phyloP scores from a whole-genome alignment of 129 eudicot genomes.

The Flaveria trinervia region DNA sequence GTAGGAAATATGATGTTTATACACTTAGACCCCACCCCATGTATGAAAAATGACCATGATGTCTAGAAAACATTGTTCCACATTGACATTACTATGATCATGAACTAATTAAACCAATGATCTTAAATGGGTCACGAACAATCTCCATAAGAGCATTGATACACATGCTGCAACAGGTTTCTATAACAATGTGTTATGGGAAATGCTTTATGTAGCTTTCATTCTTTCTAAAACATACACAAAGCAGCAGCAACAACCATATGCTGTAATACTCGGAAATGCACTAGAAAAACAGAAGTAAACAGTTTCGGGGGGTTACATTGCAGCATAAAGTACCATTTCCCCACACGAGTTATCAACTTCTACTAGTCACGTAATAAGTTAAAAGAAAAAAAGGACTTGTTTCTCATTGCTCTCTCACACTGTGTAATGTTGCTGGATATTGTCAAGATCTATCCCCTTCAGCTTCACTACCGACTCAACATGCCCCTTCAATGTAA shows the following conservation, averaged over 20 bases:
- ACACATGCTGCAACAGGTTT: no score
- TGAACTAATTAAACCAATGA: no score
- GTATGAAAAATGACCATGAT: no score
- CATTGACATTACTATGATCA: no score
- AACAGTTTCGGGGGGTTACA: slow-evolving; percentile 36
- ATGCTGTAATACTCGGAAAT: slow-evolving; percentile 26
- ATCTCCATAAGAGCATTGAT: no score
- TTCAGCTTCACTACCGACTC: slow-evolving; percentile 96
- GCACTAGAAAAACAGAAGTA: slow-evolving; percentile 26
- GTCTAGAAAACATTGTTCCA: no score
- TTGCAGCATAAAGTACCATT: slow-evolving; percentile 29
- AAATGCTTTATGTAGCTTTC: slow-evolving; percentile 31
- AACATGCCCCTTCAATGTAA: slow-evolving; percentile 91
- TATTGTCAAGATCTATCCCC: slow-evolving; percentile 85
- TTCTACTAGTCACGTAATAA: slow-evolving; percentile 38
- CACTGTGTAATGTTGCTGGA: slow-evolving; percentile 93
- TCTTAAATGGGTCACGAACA: no score
- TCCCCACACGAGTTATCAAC: slow-evolving; percentile 39
- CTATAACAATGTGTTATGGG: no score
- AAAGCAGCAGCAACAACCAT: slow-evolving; percentile 30
- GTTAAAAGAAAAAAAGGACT: slow-evolving; percentile 19
- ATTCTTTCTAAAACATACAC: slow-evolving; percentile 31
- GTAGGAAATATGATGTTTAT: no score
- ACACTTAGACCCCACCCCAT: no score
- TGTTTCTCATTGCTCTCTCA: slow-evolving; percentile 27